Evolutionary conservation across 148 eudicot genomes (phyloP).

Genomic region (Camellia sinensis): DNA sequence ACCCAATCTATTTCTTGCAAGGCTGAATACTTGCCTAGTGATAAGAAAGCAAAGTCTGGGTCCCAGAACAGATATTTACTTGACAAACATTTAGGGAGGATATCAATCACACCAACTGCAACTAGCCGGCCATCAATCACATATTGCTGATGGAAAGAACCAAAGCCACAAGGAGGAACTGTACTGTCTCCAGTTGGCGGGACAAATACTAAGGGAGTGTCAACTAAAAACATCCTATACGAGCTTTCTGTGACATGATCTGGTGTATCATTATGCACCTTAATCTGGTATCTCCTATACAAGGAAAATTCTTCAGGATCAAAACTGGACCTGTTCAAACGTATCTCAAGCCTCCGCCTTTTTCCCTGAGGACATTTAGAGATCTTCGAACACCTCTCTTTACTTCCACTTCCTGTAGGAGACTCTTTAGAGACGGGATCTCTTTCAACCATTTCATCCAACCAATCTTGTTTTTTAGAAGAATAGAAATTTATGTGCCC

Average conservation of each 20-base stretch:
- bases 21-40: conserved; percentile 86
- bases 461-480: conserved; percentile 30
- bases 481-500: conserved; percentile 89
- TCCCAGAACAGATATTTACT: conserved; percentile 98
- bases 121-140: conserved; percentile 74
- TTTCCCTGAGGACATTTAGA: conserved; percentile 28
- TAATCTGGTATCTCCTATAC: conserved; percentile 73
- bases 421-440: conserved; percentile 28
- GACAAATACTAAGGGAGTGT: conserved; percentile 70
- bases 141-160: conserved; percentile 97
- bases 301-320: conserved; percentile 85
- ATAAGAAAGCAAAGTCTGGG: conserved; percentile 78
- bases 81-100: conserved; percentile 91
- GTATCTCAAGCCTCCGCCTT: conserved; percentile 58
- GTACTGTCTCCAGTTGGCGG: conserved; percentile 53
- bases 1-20: conserved; percentile 87
- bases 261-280: conserved; percentile 81
- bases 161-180: conserved; percentile 91
- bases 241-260: conserved; percentile 63
- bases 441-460: conserved; percentile 26
- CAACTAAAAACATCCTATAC: conserved; percentile 77
- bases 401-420: conserved; percentile 25
- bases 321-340: conserved; percentile 69
- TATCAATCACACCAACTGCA: conserved; percentile 97
- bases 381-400: conserved; percentile 24